Conservation (phyloP, 2,329 filamentous ascomycete species). For the Drechslera avenae region DNA sequence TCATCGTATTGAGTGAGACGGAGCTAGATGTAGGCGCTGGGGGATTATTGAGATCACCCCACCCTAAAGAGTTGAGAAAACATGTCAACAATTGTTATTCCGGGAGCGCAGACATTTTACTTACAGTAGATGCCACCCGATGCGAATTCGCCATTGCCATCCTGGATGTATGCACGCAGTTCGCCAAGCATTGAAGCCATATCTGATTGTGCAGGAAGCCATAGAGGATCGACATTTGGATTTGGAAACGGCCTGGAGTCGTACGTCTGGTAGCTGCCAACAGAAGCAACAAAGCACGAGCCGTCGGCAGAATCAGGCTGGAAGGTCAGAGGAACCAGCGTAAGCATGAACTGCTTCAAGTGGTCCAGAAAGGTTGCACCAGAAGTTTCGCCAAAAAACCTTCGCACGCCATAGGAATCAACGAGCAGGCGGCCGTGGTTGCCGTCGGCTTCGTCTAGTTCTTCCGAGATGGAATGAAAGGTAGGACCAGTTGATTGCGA, state of each 20-base stretch:
- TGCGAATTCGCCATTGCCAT: conserved; percentile 27
- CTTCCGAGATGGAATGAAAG: conserved; percentile 13
- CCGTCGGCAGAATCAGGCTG: conserved; percentile 22
- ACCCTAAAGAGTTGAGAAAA: conserved; percentile 12
- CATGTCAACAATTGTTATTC: neutral
- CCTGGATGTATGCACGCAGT: conserved; percentile 30
- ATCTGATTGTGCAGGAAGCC: conserved; percentile 28
- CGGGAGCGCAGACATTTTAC: neutral
- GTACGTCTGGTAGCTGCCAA: conserved; percentile 36
- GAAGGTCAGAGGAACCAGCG: conserved; percentile 25
- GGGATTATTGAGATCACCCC: conserved; percentile 28
- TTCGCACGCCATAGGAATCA: conserved; percentile 22
- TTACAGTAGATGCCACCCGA: conserved; percentile 34
- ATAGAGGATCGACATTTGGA: conserved; percentile 31
- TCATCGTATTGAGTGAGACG: conserved; percentile 21
- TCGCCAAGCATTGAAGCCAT: conserved; percentile 30
- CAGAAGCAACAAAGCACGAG: conserved; percentile 26
- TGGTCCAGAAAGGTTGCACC: conserved; percentile 35
- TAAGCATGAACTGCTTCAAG: conserved; percentile 34
- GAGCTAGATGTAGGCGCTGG: conserved; percentile 19
- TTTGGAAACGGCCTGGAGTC: conserved; percentile 35
- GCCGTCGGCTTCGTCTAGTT: conserved; percentile 7
- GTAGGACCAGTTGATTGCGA: conserved; percentile 11
- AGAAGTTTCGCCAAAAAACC: conserved; percentile 34
- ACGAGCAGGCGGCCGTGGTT: conserved; percentile 26